Evolutionary conservation across 495 filamentous ascomycete species (phyloP).

Genomic region (Sordaria brevicollis): DNA sequence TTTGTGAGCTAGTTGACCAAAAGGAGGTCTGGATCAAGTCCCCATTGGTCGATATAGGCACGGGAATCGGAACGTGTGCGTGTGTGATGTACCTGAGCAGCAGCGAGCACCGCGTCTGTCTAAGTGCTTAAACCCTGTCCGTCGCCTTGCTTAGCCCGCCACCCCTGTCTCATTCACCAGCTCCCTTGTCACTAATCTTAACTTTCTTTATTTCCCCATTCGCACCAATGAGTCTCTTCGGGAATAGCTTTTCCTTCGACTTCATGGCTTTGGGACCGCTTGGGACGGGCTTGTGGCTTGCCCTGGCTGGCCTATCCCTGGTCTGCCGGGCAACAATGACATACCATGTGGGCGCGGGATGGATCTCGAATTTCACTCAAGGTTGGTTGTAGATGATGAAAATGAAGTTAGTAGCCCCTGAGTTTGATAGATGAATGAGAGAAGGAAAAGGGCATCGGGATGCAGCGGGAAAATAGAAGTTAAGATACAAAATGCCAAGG

Average conservation of each 20-base stretch:
- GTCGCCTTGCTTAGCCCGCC: background rate
- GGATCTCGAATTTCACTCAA: background rate
- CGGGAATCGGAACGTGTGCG: background rate
- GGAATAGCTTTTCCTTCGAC: background rate
- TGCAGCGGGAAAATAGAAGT: too few species aligned
- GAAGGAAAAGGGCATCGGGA: background rate
- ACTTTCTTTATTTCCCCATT: background rate
- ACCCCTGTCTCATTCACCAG: background rate
- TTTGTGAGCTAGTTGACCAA: background rate
- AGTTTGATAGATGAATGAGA: background rate
- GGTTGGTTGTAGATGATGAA: background rate
- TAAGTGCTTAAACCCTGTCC: background rate
- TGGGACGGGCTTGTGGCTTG: background rate
- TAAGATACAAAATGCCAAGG: too few species aligned
- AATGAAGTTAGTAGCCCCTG: background rate
- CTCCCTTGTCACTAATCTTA: background rate
- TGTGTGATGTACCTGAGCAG: background rate
- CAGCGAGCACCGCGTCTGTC: background rate
- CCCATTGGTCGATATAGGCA: background rate
- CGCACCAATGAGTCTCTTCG: background rate
- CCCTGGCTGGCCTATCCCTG: background rate
- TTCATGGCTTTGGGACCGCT: background rate
- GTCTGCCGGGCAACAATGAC: background rate
- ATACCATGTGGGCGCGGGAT: background rate
- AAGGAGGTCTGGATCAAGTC: background rate